Conservation (phyloP, 108 stramenopile species). For the Cyclostephanos invisitatus region DNA sequence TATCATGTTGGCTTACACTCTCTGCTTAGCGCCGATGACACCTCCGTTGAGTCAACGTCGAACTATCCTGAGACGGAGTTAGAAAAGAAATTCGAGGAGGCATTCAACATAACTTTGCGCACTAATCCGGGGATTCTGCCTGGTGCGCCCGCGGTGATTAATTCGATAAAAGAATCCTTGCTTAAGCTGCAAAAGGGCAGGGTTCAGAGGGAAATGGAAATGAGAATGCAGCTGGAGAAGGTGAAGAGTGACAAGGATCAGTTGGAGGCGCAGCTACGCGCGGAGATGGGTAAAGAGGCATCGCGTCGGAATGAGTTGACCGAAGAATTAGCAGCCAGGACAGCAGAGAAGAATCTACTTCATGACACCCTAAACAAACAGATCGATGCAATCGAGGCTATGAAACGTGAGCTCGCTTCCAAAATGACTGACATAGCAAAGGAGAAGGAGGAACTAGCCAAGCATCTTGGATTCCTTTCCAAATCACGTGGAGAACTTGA, state of each 20-base stretch:
- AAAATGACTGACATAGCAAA: constrained; percentile 19
- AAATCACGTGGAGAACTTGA: constrained; percentile 35
- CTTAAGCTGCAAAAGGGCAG: constrained; percentile 23
- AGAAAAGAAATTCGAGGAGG: constrained; percentile 33
- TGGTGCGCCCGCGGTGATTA: constrained; percentile 20
- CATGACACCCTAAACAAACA: constrained; percentile 25
- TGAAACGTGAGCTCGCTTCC: constrained; percentile 18
- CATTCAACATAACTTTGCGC: constrained; percentile 32
- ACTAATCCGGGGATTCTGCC: constrained; percentile 42
- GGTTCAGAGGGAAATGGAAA: constrained; percentile 15
- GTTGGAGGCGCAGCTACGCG: constrained; percentile 20
- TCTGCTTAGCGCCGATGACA: constrained; percentile 21
- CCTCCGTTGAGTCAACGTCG: constrained; percentile 19
- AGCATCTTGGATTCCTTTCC: constrained; percentile 28
- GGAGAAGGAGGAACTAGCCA: constrained; percentile 35
- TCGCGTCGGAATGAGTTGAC: constrained; percentile 16
- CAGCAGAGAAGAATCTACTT: constrained; percentile 12
- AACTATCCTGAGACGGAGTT: constrained; percentile 19
- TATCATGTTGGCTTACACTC: constrained; percentile 26
- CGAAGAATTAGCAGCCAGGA: constrained; percentile 14
- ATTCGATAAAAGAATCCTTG: constrained; percentile 31
- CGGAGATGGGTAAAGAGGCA: constrained; percentile 26
- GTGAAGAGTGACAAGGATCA: constrained; percentile 22
- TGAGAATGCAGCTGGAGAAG: constrained; percentile 25
- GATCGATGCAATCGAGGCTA: constrained; percentile 23